Percentiles rank a stretch among this genome's conserved stretches.
These are phyloP conservation scores for Meyerozyma sp. DNA, from an alignment of 1,139 yeast genomes.

Conservation along the genomic window DNA sequence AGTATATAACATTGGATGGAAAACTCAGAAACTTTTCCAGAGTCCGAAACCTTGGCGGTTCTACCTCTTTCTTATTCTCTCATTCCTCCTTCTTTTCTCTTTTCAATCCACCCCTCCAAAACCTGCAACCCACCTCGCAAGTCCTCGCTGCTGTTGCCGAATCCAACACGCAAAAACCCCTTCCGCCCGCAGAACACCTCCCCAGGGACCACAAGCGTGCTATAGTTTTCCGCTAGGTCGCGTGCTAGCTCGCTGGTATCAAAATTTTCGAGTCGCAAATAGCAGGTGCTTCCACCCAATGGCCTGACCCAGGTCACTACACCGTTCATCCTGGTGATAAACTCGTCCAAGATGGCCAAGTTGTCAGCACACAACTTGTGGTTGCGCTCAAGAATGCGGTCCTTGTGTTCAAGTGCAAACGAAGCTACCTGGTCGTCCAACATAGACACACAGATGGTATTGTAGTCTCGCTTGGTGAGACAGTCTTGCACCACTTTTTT, in stretches of 20 bases:
- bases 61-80: too few relatives aligned
- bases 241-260: conserved; percentile 29
- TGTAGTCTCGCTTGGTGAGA: conserved; percentile 44
- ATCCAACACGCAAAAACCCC: conserved; percentile 46
- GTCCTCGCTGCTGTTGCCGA: conserved; percentile 39
- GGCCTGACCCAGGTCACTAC: conserved; percentile 39
- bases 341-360: conserved; percentile 28
- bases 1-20: too few relatives aligned
- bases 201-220: conserved; percentile 46
- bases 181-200: conserved; percentile 37
- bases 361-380: conserved; percentile 32
- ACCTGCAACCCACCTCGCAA: conserved; percentile 11
- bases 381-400: conserved; percentile 33
- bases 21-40: too few relatives aligned
- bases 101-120: background rate
- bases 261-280: conserved; percentile 27
- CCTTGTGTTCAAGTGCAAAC: conserved; percentile 33
- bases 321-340: conserved; percentile 25
- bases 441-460: conserved; percentile 45
- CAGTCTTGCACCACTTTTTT: conserved; percentile 24
- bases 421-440: conserved; percentile 46
- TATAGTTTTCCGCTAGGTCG: conserved; percentile 28
- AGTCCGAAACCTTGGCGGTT: too few relatives aligned
- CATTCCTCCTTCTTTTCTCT: background rate
- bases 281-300: conserved; percentile 45